Base-by-base conservation (phyloP, 2,329 filamentous ascomycete genomes). In the Penicillium italicum region DNA sequence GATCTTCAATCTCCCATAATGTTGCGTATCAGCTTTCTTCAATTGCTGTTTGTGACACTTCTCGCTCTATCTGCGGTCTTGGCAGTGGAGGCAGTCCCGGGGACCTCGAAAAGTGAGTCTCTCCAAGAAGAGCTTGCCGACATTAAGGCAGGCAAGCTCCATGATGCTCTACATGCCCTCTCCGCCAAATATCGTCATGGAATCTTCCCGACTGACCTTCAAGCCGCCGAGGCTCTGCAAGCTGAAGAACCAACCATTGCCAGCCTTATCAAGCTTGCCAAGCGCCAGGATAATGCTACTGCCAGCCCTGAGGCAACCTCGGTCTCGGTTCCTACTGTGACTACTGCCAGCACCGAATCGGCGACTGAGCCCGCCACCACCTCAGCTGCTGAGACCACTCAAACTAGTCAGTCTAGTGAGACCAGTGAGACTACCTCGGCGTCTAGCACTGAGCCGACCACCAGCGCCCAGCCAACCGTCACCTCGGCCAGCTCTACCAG, bases 171-270 rank as follows among this genome's bases (percentile, higher is more conserved):
- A 31, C 85, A 89, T 70, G 76, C 80, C 58, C 80, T 85, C 64
- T 77, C 86, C 51, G 79, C 80, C 45, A 82, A 83, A 66, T 90
- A 86, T 73, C 81, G 85, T 68, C 82, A 89, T 67, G 87, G 87
- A 56, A 80, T 89, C 53, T 89, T 86, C 70, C 79, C 82, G 60
- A 83, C 84, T 60, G 86, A 88, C 66, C 80, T 79, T 62, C 77
- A 80, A 11, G 86, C 85, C 26, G 78, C 88, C 52, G 82, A 88
- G 69, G 83, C 81, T 33, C 79, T 88, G 28, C 82, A 85, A 72
- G 76, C 78, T 41, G 80, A 82, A 60, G 81, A 89, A 66, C 80
- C 84, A 22, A 78, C 80, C 36, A 76, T 89, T 36, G 85, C 86
- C 18, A 83, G 80, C 10, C 82, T 82, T 55, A 79, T 87, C 53